phyloP scores from a whole-genome alignment of 441 rosid species.

The Bruguiera hainesii region DNA sequence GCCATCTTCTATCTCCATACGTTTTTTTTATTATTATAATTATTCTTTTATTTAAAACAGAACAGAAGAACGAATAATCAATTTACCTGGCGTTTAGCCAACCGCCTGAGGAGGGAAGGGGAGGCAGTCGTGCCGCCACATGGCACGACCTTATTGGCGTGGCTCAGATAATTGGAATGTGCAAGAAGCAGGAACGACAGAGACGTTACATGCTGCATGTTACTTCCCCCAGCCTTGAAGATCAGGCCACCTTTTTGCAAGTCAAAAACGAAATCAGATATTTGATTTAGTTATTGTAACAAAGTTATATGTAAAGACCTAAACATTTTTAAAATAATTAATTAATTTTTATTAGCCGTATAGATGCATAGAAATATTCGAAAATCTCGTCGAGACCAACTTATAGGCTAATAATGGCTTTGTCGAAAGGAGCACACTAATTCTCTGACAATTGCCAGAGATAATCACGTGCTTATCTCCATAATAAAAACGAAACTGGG shows the following conservation, averaged over 20 bases:
- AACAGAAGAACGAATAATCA: conserved; percentile 9
- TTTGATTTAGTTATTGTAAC: no score
- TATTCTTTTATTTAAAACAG: neutral
- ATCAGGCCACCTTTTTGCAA: conserved; percentile 65
- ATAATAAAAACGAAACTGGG: neutral
- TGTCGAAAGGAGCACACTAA: conserved; percentile 9
- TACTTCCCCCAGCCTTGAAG: conserved; percentile 92
- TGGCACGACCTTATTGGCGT: conserved; percentile 50
- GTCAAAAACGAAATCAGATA: neutral
- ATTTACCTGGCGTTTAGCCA: conserved; percentile 90
- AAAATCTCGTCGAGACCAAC: neutral
- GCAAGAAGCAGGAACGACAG: conserved; percentile 80
- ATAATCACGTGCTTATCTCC: conserved; percentile 10
- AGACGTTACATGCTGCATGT: conserved; percentile 89
- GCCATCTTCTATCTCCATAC: no score
- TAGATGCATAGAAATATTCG: neutral
- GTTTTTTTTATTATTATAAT: neutral
- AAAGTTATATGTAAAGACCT: no score
- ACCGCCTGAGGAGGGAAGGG: conserved; percentile 63
- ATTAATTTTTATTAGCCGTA: no score
- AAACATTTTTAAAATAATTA: no score
- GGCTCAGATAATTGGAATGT: conserved; percentile 76
- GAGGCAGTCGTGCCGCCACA: conserved; percentile 65
- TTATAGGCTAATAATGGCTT: neutral
- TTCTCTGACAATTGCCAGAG: conserved; percentile 11